Conservation (phyloP, 768 basidiomycete genomes). For the Calocybe cyanea region DNA sequence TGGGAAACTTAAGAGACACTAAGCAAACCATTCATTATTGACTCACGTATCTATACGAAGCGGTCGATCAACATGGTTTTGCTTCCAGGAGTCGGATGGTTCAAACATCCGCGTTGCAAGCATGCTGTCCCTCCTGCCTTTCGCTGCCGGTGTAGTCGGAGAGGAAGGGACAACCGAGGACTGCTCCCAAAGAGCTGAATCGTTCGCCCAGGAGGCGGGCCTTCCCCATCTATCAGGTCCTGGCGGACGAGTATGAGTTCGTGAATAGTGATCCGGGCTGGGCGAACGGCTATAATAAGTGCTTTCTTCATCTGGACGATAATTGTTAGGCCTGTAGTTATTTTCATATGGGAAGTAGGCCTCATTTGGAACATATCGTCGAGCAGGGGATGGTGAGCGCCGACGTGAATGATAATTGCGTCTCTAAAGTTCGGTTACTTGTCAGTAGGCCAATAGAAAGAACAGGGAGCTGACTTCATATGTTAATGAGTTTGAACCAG, state of each 20-base stretch:
- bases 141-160: constrained; percentile 26
- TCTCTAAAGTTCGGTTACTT: constrained; percentile 27
- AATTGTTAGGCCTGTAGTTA: constrained; percentile 16
- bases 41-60: constrained; percentile 39
- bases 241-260: constrained; percentile 27
- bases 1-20: neutral
- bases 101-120: constrained; percentile 57
- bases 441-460: constrained; percentile 5
- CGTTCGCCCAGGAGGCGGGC: constrained; percentile 35
- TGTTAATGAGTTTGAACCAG: constrained; percentile 22
- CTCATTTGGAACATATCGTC: constrained; percentile 43
- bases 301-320: constrained; percentile 19
- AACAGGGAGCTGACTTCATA: constrained; percentile 36
- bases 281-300: constrained; percentile 43
- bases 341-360: constrained; percentile 40
- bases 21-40: neutral
- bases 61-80: constrained; percentile 44
- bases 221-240: constrained; percentile 49
- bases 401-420: constrained; percentile 33
- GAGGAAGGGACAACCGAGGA: constrained; percentile 38
- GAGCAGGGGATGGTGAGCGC: constrained; percentile 46
- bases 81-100: constrained; percentile 71
- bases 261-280: constrained; percentile 49
- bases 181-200: constrained; percentile 35
- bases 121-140: constrained; percentile 28